Evolutionary conservation across 116 monocot genomes (phyloP).

Genomic region (Trichopus zeylanicus): DNA sequence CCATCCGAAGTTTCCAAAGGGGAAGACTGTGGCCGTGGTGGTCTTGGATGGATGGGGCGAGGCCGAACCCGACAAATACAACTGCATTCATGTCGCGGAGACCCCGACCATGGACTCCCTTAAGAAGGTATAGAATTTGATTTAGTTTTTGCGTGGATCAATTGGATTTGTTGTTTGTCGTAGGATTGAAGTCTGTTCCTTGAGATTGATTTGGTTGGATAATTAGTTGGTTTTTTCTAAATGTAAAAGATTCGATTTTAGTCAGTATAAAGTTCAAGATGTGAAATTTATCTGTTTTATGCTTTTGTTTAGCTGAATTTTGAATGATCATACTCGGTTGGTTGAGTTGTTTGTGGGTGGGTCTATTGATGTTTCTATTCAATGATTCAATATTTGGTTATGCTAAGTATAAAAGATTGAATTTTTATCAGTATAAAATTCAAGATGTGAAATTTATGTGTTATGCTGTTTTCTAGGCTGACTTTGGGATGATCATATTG

Average conservation of each 20-base stretch:
- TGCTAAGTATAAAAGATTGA: too few species aligned
- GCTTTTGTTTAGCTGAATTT: too few species aligned
- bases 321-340: too few species aligned
- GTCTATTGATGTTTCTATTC: too few species aligned
- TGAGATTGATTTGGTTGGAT: background rate
- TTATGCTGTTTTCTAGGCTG: too few species aligned
- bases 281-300: too few species aligned
- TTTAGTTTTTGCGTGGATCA: background rate
- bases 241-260: background rate
- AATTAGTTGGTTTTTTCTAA: background rate
- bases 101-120: slow-evolving; percentile 97
- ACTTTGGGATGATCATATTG: too few species aligned
- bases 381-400: too few species aligned
- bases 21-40: slow-evolving; percentile 71
- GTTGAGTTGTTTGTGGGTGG: too few species aligned
- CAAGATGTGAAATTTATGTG: background rate
- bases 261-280: too few species aligned
- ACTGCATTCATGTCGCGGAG: slow-evolving; percentile 91
- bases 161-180: background rate
- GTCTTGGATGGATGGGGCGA: slow-evolving; percentile 98
- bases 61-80: slow-evolving; percentile 78
- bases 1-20: slow-evolving; percentile 95
- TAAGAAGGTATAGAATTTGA: slow-evolving; percentile 45
- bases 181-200: background rate
- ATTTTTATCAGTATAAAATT: background rate